Conservation (phyloP, 441 rosid species). For the Metrosideros polymorpha region DNA sequence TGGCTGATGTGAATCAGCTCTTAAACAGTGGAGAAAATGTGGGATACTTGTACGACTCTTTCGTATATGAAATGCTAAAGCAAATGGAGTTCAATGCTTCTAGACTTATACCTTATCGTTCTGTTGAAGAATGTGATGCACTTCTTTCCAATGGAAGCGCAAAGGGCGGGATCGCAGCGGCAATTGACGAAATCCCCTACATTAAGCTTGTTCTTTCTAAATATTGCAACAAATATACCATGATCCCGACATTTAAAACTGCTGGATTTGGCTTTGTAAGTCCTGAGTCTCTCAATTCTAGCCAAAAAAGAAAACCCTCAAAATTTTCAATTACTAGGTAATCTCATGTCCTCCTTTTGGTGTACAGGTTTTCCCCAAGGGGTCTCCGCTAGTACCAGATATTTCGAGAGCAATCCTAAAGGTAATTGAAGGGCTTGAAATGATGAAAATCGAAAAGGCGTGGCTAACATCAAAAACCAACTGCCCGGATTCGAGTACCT, state of each 20-base stretch:
- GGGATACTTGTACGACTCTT: conserved; percentile 41
- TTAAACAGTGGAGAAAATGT: conserved; percentile 27
- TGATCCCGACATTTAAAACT: conserved; percentile 29
- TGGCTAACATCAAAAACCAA: conserved; percentile 25
- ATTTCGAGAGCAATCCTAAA: conserved; percentile 56
- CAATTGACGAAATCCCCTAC: conserved; percentile 44
- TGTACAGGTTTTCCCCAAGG: conserved; percentile 37
- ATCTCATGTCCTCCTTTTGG: background rate
- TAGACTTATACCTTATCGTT: conserved; percentile 16
- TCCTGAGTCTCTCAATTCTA: background rate
- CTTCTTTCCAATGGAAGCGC: conserved; percentile 36
- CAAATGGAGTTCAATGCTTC: conserved; percentile 21
- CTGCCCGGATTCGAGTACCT: conserved; percentile 24
- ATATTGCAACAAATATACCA: conserved; percentile 44
- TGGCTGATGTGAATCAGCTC: conserved; percentile 29
- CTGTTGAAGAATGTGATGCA: conserved; percentile 21
- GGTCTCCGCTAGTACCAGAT: conserved; percentile 54
- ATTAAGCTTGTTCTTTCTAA: conserved; percentile 25
- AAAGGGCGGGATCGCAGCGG: conserved; percentile 51
- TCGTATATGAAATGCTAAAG: conserved; percentile 17
- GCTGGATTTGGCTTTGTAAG: conserved; percentile 71
- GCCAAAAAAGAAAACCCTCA: background rate
- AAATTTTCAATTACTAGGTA: background rate
- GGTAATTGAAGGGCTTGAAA: conserved; percentile 36
- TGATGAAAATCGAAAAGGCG: conserved; percentile 20